A percentile compares a stretch with the other conserved stretches of the same genome.
phyloP scores from a whole-genome alignment of 345 rosid genomes.

The Linum tenue region DNA sequence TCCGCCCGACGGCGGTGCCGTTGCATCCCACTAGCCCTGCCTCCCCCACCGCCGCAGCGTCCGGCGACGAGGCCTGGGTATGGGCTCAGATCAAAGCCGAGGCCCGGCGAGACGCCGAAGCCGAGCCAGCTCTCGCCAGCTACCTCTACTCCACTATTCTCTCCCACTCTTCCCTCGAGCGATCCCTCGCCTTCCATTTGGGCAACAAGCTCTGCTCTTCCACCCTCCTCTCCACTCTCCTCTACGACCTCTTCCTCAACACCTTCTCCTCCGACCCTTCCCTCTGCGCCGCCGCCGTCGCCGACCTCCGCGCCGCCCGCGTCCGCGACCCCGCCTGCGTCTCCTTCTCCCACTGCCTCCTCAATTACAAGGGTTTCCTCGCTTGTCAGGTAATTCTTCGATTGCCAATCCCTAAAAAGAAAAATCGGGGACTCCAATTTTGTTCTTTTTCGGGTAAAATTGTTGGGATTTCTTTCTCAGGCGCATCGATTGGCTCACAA shows the following conservation, averaged over 20 bases:
- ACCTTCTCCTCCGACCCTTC: conserved; percentile 67
- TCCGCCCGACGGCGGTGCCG: conserved; percentile 25
- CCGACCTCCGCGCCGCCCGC: conserved; percentile 85
- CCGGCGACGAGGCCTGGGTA: conserved; percentile 56
- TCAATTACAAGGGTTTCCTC: conserved; percentile 90
- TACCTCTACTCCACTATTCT: conserved; percentile 91
- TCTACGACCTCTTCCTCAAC: conserved; percentile 84
- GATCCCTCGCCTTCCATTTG: conserved; percentile 79
- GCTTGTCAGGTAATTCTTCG: conserved; percentile 62
- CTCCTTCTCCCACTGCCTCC: conserved; percentile 93
- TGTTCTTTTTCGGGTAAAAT: not conserved
- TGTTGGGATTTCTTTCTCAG: conserved; percentile 27
- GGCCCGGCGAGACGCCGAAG: conserved; percentile 84
- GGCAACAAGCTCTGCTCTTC: conserved; percentile 98
- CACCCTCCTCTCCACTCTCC: conserved; percentile 83
- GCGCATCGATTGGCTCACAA: conserved; percentile 89
- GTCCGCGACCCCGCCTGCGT: conserved; percentile 90
- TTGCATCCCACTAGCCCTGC: conserved; percentile 13
- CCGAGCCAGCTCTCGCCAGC: conserved; percentile 93
- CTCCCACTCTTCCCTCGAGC: conserved; percentile 78
- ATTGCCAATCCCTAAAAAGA: too few species aligned
- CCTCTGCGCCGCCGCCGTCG: conserved; percentile 74
- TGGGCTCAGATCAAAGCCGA: conserved; percentile 91
- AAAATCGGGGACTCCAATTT: too few species aligned
- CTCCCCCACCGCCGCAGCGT: conserved; percentile 17